phyloP scores from a whole-genome alignment of 2,329 filamentous ascomycete species.

The Verticillium tricorpus region DNA sequence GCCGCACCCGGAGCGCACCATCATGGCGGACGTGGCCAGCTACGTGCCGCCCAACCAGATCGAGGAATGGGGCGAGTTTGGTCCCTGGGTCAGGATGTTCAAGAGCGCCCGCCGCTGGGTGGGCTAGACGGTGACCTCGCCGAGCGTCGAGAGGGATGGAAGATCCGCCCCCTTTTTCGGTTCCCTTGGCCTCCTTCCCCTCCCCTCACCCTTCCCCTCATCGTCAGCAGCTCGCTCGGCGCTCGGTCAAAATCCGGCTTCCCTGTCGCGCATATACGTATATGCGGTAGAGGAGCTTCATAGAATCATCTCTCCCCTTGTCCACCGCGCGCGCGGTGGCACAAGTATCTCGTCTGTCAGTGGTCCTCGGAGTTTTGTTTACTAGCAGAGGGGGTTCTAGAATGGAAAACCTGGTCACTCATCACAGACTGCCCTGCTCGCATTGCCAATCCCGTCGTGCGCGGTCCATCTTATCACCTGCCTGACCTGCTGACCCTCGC shows the following conservation, averaged over 20 bases:
- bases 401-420: background rate
- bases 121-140: constrained; percentile 38
- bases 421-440: background rate
- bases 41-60: constrained; percentile 58
- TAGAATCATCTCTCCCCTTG: background rate
- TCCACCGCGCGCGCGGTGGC: background rate
- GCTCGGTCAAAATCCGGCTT: background rate
- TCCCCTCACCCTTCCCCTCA: background rate
- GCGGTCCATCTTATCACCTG: background rate
- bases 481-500: background rate
- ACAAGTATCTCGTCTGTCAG: background rate
- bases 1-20: constrained; percentile 90
- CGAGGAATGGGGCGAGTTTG: constrained; percentile 72
- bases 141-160: background rate
- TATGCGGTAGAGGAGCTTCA: background rate
- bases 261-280: background rate
- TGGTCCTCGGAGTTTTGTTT: background rate
- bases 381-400: background rate
- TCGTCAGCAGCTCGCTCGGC: background rate
- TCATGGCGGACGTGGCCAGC: constrained; percentile 73
- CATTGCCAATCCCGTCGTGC: background rate
- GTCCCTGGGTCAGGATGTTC: constrained; percentile 84
- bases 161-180: background rate
- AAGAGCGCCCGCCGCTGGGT: constrained; percentile 86
- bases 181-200: background rate